Evolutionary conservation across 2,329 filamentous ascomycete species (phyloP), one percentile per base, ranked within the genome.

Genomic region (Xylogone sp.): DNA sequence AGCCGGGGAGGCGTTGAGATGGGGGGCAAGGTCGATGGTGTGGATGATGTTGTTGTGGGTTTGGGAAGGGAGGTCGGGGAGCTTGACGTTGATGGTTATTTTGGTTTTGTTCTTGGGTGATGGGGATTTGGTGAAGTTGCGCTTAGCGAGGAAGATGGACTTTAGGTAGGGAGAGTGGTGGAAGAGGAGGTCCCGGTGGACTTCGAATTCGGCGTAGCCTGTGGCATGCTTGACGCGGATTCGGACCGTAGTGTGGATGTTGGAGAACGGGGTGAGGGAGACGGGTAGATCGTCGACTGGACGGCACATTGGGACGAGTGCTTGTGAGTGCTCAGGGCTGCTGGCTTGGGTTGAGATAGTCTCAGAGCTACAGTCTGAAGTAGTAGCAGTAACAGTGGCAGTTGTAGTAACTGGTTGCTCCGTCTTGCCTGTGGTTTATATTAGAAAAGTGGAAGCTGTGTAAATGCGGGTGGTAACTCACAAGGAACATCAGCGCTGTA

Each of bases 111-210:
- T n/a, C 18, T 19, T 43, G 16, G 3, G 3, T 12, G 19, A 48
- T 20, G n/a, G 50, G 2, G 12, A 16, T 22, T 34, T 24, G 20
- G 3, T 24, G 43, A 45, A 27, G 19, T 8, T 8, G 3, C 24
- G 20, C 21, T n/a, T 18, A 16, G 16, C 21, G 7, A n/a, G 10
- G 43, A 22, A 27, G 43, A 22, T n/a, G n/a, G 4, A n/a, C 5
- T 22, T 20, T 21, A 55, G 52, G 42, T 48, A 55, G 18, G 48
- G 50, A 5, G 53, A 53, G 44, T 47, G 48, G 43, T 24, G 43
- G 21, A 22, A 53, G 16, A 55, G 48, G 8, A 55, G 43, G 16
- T 53, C 27, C 16, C 45, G 19, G 29, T 55, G 53, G 27, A 55
- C 45, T 7, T 39, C 6, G 39, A 54, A 51, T 16, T 9, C n/a